Base-by-base conservation (phyloP, 257 asterid genomes). In the Ajuga chamaepitys region DNA sequence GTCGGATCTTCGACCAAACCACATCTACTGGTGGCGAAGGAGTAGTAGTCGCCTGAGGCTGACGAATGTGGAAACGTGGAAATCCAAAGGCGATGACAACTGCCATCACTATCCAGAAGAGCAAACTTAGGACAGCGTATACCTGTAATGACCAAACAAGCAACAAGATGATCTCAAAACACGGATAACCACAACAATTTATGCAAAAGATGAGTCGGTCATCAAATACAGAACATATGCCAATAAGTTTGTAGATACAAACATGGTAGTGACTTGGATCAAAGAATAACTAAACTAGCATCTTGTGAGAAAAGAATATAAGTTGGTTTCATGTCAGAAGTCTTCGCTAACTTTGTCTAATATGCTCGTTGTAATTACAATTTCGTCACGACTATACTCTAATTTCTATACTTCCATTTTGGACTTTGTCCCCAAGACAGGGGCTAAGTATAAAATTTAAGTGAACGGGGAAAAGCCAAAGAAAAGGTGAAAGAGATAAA, bases 1-100 rank as follows among this genome's bases (percentile, higher is more conserved):
- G 87, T 62, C 90, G 83, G 42, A 84, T 80, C 48, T 68, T 35
- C 54, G 34, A 59, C 95, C 95, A 89, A 7, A 81, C 81, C 10
- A 83, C 34, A 12, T 58, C 2, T 26, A 30, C 16, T 10, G 42
- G 5, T 10, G 68, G 16, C 8, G 59, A 4, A 21, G 69, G 44
- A 14, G 10, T 8, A 12, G 61, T 28, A 17, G 69, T 28, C 35
- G 42, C 20, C 21, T 4, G 47, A 4, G 53, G 58, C 17, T 9
- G 61, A 35, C 14, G n/a, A 30, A 11, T 16, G 11, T 26, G 55
- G 58, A 16, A 41, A 7, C 61, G 21, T 7, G 1, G 28, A 16
- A 50, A 10, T 10, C 52, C 70, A 8, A 8, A 45, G 21, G 54
- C n/a, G 3, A 61, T 14, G 44, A 63, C 58, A 2, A 73, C 26